phyloP scores from a whole-genome alignment of 148 eudicot genomes.

The Vaccinium corymbosum region DNA sequence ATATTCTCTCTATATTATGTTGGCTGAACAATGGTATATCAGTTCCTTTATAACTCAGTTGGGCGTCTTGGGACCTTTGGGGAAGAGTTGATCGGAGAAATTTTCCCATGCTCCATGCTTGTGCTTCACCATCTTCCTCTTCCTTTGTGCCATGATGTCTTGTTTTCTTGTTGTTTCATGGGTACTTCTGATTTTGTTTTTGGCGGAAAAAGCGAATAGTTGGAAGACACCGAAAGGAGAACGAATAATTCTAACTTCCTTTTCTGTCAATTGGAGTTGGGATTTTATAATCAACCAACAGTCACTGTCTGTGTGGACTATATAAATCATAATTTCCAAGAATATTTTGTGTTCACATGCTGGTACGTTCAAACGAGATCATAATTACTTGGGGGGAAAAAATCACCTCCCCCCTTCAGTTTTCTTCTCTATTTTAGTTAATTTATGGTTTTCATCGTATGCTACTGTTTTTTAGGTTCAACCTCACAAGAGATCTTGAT shows the following conservation, averaged over 20 bases:
- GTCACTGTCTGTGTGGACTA: background rate
- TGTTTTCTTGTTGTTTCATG: background rate
- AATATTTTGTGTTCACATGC: background rate
- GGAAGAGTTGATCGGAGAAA: background rate
- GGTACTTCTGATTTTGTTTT: background rate
- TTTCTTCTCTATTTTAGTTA: background rate
- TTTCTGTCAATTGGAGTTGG: background rate
- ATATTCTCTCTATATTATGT: background rate
- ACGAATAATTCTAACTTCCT: background rate
- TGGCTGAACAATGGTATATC: background rate
- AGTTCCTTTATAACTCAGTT: background rate
- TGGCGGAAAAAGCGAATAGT: background rate
- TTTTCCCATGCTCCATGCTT: background rate
- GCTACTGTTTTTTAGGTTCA: slow-evolving; percentile 32
- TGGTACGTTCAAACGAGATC: background rate
- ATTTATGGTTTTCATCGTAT: slow-evolving; percentile 4
- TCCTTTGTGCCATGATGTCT: background rate
- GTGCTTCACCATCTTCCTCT: background rate
- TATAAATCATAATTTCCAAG: background rate
- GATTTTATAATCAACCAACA: background rate
- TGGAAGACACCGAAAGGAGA: background rate
- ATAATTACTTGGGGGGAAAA: background rate
- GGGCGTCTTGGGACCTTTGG: background rate
- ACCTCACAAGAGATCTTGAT: slow-evolving; percentile 44
- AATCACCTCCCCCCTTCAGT: background rate